Percentiles rank a stretch among this genome's conserved stretches.
These are phyloP conservation scores for Cucurbita argyrosperma DNA, from an alignment of 306 rosid species.

Conservation along the genomic window DNA sequence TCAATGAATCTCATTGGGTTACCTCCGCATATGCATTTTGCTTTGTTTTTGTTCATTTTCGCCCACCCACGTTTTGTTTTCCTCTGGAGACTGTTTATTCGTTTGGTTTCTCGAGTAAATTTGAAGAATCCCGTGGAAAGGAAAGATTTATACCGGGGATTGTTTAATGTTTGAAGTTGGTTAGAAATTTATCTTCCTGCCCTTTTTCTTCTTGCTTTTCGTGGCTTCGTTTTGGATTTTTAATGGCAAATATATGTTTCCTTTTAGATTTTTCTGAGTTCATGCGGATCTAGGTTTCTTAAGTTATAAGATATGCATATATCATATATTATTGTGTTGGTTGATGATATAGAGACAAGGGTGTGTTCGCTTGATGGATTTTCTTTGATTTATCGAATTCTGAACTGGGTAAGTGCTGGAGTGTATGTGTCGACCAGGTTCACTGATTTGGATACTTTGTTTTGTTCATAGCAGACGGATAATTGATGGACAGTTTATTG, in stretches of 20 bases:
- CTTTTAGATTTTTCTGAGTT: background rate
- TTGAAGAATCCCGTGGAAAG: background rate
- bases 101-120: background rate
- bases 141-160: background rate
- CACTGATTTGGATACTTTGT: background rate
- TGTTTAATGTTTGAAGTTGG: background rate
- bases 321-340: background rate
- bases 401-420: background rate
- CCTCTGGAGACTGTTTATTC: background rate
- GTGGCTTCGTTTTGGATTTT: background rate
- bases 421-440: background rate
- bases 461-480: slow-evolving; percentile 11
- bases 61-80: background rate
- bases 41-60: background rate
- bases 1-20: background rate
- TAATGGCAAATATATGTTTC: background rate
- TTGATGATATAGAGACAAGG: background rate
- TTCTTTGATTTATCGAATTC: background rate
- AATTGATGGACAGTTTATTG: slow-evolving; percentile 36
- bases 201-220: background rate
- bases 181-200: background rate
- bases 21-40: background rate
- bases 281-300: background rate
- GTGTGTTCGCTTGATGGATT: background rate
- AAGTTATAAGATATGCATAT: background rate